Evolutionary conservation across 306 rosid genomes (phyloP), one percentile per base, ranked within the genome.

Genomic region (Styphnolobium japonicum): DNA sequence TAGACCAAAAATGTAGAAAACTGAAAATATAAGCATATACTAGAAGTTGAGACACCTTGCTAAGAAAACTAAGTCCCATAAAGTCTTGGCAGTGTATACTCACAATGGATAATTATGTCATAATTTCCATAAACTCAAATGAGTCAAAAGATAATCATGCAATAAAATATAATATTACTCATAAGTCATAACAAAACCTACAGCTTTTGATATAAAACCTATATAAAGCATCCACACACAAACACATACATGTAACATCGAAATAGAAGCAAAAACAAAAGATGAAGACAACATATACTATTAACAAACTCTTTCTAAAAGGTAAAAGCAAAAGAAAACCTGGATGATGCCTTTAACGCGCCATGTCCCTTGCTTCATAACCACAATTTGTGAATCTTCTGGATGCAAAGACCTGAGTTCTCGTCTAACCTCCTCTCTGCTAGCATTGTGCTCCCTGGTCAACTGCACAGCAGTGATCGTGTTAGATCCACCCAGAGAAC

Each of bases 261-360:
- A n/a, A n/a, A n/a, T n/a, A n/a, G n/a, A n/a, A n/a, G n/a, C n/a
- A n/a, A n/a, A n/a, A n/a, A n/a, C n/a, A n/a, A n/a, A n/a, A n/a
- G n/a, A n/a, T n/a, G n/a, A n/a, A n/a, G n/a, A n/a, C n/a, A n/a
- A 25, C 36, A 23, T 11, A 18, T 4, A 57, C 60, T 16, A 40
- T 14, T 14, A 52, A 68, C 56, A 75, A 68, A 70, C n/a, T 16
- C 46, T 18, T 49, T 15, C 3, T 61, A 60, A 60, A 51, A 42
- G 27, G 61, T 19, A 43, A 36, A 57, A 63, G 23, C 21, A 18
- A 57, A 46, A 68, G 65, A 37, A 67, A 61, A 91, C 97, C 92
- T 91, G 90, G 74, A 88, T 90, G 72, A 90, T 79, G 85, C 93
- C 93, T 87, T 81, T 85, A 34, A 91, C 81, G 23, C 88, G 89